These are phyloP conservation scores for Fusarium paranaense DNA, from an alignment of 2,329 filamentous ascomycete genomes.

Conservation along the genomic window DNA sequence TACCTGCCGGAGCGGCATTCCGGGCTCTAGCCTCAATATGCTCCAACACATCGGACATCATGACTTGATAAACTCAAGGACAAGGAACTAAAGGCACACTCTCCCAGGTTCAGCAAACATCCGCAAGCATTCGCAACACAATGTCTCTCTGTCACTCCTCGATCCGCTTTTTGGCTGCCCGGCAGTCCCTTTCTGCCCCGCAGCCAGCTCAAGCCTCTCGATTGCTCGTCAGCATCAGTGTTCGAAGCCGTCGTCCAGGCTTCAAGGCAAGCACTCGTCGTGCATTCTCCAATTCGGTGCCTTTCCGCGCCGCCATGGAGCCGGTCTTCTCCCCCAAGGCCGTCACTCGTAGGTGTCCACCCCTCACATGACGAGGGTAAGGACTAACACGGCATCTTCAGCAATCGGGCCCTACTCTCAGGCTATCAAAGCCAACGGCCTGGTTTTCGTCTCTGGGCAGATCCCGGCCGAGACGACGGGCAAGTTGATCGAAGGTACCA, in stretches of 20 bases:
- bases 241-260: not conserved
- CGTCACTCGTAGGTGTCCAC: constrained; percentile 14
- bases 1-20: no score
- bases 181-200: not conserved
- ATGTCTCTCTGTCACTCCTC: constrained; percentile 3
- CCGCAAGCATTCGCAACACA: not conserved
- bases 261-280: not conserved
- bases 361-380: not conserved
- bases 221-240: not conserved
- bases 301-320: constrained; percentile 5
- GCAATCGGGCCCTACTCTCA: constrained; percentile 28
- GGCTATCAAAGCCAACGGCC: constrained; percentile 48
- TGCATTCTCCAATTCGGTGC: not conserved
- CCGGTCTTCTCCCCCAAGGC: constrained; percentile 20
- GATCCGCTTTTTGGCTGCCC: not conserved
- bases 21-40: no score
- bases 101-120: no score
- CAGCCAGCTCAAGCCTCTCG: not conserved
- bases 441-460: constrained; percentile 77
- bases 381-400: not conserved
- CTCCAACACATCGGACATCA: no score
- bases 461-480: constrained; percentile 71
- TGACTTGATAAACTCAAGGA: not conserved
- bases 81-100: no score
- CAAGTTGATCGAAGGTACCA: constrained; percentile 69